phyloP scores from a whole-genome alignment of 768 basidiomycete species.

The Leccinum barrowsii region DNA sequence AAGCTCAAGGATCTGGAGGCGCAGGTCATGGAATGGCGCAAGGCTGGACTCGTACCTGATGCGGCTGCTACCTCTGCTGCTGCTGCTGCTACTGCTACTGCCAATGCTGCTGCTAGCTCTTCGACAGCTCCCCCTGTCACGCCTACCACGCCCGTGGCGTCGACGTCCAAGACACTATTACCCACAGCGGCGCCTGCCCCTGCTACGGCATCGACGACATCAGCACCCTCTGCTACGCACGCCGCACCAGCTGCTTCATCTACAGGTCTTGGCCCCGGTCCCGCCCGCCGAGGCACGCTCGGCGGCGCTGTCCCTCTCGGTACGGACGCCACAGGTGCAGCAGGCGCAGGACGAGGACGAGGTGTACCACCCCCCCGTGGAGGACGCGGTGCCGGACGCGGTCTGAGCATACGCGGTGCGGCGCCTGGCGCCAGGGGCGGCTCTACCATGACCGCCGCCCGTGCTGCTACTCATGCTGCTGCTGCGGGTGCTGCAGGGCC shows the following conservation, averaged over 20 bases:
- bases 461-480: conserved; percentile 12
- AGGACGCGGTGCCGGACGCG: conserved; percentile 30
- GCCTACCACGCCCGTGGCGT: conserved; percentile 28
- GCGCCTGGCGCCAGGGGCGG: conserved; percentile 21
- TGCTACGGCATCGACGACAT: conserved; percentile 11
- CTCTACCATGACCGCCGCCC: conserved; percentile 15
- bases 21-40: conserved; percentile 55
- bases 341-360: conserved; percentile 25
- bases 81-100: conserved; percentile 1
- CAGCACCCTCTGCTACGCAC: conserved; percentile 16
- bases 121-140: conserved; percentile 21
- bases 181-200: conserved; percentile 10
- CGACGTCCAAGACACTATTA: conserved; percentile 15
- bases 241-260: conserved; percentile 19
- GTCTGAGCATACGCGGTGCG: conserved; percentile 30
- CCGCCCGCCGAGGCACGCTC: conserved; percentile 29
- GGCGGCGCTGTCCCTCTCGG: conserved; percentile 28
- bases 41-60: conserved; percentile 45
- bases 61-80: conserved; percentile 27
- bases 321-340: conserved; percentile 11
- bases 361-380: conserved; percentile 31
- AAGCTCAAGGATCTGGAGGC: conserved; percentile 68
- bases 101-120: conserved; percentile 6
- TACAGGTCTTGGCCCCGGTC: conserved; percentile 27
- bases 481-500: not conserved